These are phyloP conservation scores for Houttuynia cordata DNA, from an alignment of 164 flowering plant genomes.

Conservation along the genomic window DNA sequence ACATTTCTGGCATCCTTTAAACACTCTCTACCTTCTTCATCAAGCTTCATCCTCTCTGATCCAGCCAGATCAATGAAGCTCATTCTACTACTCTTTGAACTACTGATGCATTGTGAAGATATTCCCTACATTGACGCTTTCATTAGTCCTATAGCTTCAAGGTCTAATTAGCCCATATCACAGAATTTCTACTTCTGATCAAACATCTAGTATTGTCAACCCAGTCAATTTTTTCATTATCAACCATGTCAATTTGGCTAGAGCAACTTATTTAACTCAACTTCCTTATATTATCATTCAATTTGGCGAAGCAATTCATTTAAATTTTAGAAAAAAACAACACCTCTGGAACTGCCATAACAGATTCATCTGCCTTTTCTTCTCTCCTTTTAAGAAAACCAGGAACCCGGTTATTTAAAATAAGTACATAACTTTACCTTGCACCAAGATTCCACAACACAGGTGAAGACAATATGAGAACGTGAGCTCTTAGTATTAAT, in stretches of 20 bases:
- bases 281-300: too few relatives aligned
- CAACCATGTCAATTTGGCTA: too few relatives aligned
- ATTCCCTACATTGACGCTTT: constrained; percentile 31
- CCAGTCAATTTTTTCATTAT: too few relatives aligned
- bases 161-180: too few relatives aligned
- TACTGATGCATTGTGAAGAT: constrained; percentile 59
- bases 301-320: too few relatives aligned
- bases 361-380: not conserved
- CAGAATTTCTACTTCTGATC: too few relatives aligned
- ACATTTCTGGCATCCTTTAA: constrained; percentile 51
- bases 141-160: not conserved
- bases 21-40: constrained; percentile 39
- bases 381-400: too few relatives aligned
- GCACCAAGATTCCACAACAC: constrained; percentile 86
- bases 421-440: constrained; percentile 40
- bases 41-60: constrained; percentile 44
- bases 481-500: constrained; percentile 88
- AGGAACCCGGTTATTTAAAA: not conserved
- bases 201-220: too few relatives aligned
- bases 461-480: constrained; percentile 81
- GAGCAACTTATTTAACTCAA: too few relatives aligned
- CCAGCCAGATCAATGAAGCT: constrained; percentile 91
- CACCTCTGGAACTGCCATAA: not conserved
- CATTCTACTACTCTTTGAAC: constrained; percentile 84
- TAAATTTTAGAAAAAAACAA: not conserved